Evolutionary conservation across 495 filamentous ascomycete species (phyloP).

Genomic region (Aspergillus diversus): DNA sequence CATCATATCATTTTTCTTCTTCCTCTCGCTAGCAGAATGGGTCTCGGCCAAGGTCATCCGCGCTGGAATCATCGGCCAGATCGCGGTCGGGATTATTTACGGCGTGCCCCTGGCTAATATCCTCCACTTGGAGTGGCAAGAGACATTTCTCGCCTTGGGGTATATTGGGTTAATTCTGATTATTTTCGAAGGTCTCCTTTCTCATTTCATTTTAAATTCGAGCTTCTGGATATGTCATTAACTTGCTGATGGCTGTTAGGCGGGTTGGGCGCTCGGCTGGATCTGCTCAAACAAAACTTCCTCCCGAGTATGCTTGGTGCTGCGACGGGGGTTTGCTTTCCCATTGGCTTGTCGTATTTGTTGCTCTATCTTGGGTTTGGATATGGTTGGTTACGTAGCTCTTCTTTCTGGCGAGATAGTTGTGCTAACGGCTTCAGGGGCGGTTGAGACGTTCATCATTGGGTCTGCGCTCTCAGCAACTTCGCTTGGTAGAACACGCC

Average conservation of each 20-base stretch:
- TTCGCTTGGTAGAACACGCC: conserved; percentile 33
- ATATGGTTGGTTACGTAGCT: too few species aligned
- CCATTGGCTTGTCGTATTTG: conserved; percentile 38
- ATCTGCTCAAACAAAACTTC: conserved; percentile 40
- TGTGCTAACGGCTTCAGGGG: conserved; percentile 23
- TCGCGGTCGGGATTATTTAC: conserved; percentile 42
- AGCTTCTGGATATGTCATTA: too few species aligned
- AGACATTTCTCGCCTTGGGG: conserved; percentile 37
- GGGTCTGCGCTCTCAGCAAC: conserved; percentile 39
- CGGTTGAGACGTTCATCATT: conserved; percentile 43
- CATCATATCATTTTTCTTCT: conserved; percentile 41
- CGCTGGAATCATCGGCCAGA: conserved; percentile 40
- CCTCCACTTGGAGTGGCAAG: conserved; percentile 34
- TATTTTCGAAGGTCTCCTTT: conserved; percentile 36
- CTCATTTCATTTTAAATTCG: not conserved
- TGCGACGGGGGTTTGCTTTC: conserved; percentile 38
- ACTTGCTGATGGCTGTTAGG: too few species aligned
- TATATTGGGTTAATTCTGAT: conserved; percentile 44
- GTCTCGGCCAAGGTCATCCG: conserved; percentile 34
- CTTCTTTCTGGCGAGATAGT: too few species aligned
- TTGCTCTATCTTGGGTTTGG: conserved; percentile 37
- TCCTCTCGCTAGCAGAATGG: conserved; percentile 39
- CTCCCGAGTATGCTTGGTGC: conserved; percentile 34
- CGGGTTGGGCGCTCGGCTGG: conserved; percentile 35
- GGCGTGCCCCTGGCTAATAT: conserved; percentile 38